A percentile compares a stretch with the other conserved stretches of the same genome.
Conservation (phyloP, 768 basidiomycete species). For the Suillus lakei region DNA sequence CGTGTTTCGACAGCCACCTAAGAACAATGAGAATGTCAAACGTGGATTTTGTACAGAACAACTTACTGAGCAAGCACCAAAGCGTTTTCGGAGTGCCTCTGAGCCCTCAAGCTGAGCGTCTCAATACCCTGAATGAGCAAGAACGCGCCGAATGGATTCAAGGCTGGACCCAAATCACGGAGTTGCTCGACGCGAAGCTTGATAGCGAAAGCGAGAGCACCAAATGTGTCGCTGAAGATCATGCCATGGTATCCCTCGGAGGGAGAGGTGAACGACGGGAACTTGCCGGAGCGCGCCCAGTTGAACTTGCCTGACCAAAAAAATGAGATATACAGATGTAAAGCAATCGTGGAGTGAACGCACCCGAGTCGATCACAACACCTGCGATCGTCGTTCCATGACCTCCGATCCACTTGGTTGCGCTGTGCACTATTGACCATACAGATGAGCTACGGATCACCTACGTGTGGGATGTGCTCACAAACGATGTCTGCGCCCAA, state of each 20-base stretch:
- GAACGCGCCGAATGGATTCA: constrained; percentile 64
- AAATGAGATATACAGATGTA: not conserved
- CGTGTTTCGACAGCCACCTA: constrained; percentile 64
- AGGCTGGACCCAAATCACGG: constrained; percentile 56
- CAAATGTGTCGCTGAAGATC: constrained; percentile 54
- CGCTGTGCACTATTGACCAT: constrained; percentile 48
- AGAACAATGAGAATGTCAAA: no score
- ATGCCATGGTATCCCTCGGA: constrained; percentile 62
- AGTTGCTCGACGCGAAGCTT: constrained; percentile 56
- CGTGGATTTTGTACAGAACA: not conserved
- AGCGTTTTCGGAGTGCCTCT: constrained; percentile 64
- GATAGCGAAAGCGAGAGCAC: constrained; percentile 52
- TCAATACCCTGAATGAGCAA: constrained; percentile 64
- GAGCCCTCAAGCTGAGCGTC: constrained; percentile 61
- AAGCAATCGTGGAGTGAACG: constrained; percentile 17
- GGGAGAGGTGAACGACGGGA: constrained; percentile 61
- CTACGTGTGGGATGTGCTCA: constrained; percentile 18
- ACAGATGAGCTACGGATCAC: not conserved
- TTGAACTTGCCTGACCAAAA: constrained; percentile 54
- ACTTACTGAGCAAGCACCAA: constrained; percentile 51
- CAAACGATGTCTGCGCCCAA: constrained; percentile 62
- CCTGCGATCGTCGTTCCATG: constrained; percentile 74
- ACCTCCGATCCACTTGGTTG: constrained; percentile 72
- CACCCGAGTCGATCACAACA: constrained; percentile 63
- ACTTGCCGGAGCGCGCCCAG: constrained; percentile 55